Evolutionary conservation across 352 stramenopile genomes (phyloP).

Genomic region (Globisporangium nodosum): DNA sequence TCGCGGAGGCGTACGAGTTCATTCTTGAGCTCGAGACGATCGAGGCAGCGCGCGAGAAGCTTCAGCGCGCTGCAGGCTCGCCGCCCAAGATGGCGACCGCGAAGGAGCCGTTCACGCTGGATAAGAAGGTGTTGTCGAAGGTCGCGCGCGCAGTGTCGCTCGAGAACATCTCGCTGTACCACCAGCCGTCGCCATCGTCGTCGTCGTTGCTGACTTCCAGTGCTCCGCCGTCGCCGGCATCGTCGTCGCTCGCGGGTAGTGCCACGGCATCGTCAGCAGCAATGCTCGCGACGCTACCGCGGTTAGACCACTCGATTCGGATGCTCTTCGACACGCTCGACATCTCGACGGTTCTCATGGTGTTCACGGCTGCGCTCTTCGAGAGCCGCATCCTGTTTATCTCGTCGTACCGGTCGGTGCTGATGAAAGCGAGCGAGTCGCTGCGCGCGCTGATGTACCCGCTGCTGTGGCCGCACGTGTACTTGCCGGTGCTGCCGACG

Average conservation of each 20-base stretch:
- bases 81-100: constrained; percentile 9
- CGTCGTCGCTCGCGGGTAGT: constrained; percentile 13
- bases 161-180: constrained; percentile 51
- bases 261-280: constrained; percentile 22
- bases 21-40: constrained; percentile 69
- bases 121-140: constrained; percentile 78
- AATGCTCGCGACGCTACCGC: constrained; percentile 45
- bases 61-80: constrained; percentile 13
- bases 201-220: background rate
- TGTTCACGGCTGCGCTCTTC: constrained; percentile 75
- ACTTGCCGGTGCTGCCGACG: constrained; percentile 70
- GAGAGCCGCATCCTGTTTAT: constrained; percentile 81
- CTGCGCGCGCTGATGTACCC: constrained; percentile 82
- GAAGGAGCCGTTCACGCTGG: constrained; percentile 45
- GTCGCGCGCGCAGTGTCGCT: constrained; percentile 64
- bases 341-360: constrained; percentile 59
- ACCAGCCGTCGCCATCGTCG: constrained; percentile 25
- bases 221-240: constrained; percentile 6
- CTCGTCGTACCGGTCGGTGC: constrained; percentile 72
- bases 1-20: constrained; percentile 79
- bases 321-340: constrained; percentile 80
- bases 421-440: constrained; percentile 78
- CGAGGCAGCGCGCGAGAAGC: constrained; percentile 21
- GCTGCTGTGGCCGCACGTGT: constrained; percentile 84
- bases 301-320: constrained; percentile 69